Conservation (phyloP, 768 basidiomycete genomes). For the Macrocybe gigantea region DNA sequence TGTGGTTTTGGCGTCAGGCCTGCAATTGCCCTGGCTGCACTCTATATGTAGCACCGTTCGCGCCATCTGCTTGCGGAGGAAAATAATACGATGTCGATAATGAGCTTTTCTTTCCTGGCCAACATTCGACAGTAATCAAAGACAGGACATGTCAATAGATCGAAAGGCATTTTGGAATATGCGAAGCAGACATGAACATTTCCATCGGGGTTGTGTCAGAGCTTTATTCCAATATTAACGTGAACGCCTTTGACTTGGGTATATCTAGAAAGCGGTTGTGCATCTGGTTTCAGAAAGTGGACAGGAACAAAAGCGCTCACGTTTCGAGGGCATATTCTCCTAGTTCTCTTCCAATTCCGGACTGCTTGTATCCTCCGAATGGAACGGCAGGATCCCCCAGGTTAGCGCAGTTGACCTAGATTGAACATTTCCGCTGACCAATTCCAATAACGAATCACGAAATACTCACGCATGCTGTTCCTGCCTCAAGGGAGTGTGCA, state of each 20-base stretch:
- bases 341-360: conserved; percentile 72
- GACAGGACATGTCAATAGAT: too few species aligned
- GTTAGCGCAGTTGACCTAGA: conserved; percentile 39
- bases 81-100: too few species aligned
- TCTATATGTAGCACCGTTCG: too few species aligned
- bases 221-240: conserved; percentile 38
- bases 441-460: neutral
- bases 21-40: too few species aligned
- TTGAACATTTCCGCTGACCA: neutral
- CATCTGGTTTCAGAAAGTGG: neutral
- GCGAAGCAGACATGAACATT: too few species aligned
- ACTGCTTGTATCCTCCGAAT: conserved; percentile 82
- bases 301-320: conserved; percentile 24
- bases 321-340: conserved; percentile 67
- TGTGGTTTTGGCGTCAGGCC: too few species aligned
- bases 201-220: conserved; percentile 7
- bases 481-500: conserved; percentile 58
- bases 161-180: too few species aligned
- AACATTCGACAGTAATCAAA: too few species aligned
- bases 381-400: conserved; percentile 50
- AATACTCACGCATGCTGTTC: conserved; percentile 48
- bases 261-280: conserved; percentile 23
- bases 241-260: conserved; percentile 49
- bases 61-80: too few species aligned
- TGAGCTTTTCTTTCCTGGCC: too few species aligned